phyloP scores from a whole-genome alignment of 2,329 filamentous ascomycete genomes.

The Endothia cerciana region DNA sequence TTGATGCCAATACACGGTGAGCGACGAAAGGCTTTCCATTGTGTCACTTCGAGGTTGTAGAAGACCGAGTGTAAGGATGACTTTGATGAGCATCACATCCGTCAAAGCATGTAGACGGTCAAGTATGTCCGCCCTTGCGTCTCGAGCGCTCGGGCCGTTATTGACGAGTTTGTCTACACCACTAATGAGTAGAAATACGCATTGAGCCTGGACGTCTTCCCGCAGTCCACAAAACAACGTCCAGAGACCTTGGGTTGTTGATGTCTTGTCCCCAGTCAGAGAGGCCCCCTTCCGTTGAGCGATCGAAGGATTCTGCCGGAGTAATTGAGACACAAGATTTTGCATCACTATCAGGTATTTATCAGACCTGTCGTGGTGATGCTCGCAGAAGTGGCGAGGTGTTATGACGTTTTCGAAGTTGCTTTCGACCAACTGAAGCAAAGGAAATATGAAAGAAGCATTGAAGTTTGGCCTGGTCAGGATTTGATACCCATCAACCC shows the following conservation, averaged over 20 bases:
- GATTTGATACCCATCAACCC: constrained; percentile 6
- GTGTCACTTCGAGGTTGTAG: neutral
- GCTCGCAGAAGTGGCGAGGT: constrained; percentile 12
- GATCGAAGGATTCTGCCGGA: constrained; percentile 1
- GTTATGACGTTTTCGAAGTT: constrained; percentile 8
- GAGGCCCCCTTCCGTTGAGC: neutral
- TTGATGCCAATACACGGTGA: too few species aligned
- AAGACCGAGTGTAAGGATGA: neutral
- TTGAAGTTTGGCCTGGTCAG: constrained; percentile 7
- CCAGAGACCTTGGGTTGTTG: constrained; percentile 2
- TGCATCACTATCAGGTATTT: constrained; percentile 11
- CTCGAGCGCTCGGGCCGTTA: too few species aligned
- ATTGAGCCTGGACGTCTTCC: neutral
- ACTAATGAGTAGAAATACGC: neutral
- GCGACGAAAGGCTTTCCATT: neutral
- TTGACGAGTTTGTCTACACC: constrained; percentile 7
- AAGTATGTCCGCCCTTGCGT: neutral
- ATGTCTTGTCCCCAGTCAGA: constrained; percentile 2
- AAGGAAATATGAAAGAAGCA: constrained; percentile 9
- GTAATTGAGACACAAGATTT: neutral
- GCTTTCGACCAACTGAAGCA: constrained; percentile 6
- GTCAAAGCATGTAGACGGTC: neutral
- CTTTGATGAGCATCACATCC: neutral
- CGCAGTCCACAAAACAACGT: neutral
- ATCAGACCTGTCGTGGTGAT: neutral